A percentile compares a stretch with the other conserved stretches of the same genome.
These are phyloP conservation scores for Amauroascus niger DNA, from an alignment of 2,329 filamentous ascomycete genomes.

Conservation along the genomic window DNA sequence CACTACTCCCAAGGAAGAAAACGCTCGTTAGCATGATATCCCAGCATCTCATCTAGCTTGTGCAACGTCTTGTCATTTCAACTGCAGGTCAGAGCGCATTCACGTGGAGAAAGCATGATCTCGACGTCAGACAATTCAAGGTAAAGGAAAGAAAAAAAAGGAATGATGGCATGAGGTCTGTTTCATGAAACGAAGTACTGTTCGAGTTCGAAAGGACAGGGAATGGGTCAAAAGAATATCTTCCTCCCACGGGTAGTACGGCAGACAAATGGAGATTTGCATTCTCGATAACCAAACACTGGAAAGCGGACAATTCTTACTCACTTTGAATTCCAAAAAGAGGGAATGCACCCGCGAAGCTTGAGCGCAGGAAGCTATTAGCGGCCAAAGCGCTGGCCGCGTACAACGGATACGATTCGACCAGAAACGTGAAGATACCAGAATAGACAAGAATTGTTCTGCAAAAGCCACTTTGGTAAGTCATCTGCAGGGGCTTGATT, in stretches of 20 bases:
- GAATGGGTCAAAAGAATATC: background rate
- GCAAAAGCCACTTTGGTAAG: constrained; percentile 16
- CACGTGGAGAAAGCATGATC: background rate
- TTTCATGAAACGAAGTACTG: constrained; percentile 7
- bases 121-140: background rate
- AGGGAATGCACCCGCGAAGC: constrained; percentile 70
- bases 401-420: constrained; percentile 47
- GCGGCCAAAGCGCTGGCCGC: constrained; percentile 61
- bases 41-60: background rate
- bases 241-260: constrained; percentile 4
- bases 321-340: constrained; percentile 56
- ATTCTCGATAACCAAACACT: background rate
- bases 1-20: constrained; percentile 26
- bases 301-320: constrained; percentile 14
- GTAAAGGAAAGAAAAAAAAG: background rate
- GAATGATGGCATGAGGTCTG: background rate
- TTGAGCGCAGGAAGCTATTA: constrained; percentile 68
- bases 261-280: background rate
- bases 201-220: background rate
- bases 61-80: constrained; percentile 1
- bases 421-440: constrained; percentile 81
- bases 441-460: constrained; percentile 70
- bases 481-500: constrained; percentile 1
- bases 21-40: constrained; percentile 4
- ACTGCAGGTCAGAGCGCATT: constrained; percentile 2